phyloP scores from a whole-genome alignment of 176 grass and related monocot species.

The Ampelocalamus luodianensis region DNA sequence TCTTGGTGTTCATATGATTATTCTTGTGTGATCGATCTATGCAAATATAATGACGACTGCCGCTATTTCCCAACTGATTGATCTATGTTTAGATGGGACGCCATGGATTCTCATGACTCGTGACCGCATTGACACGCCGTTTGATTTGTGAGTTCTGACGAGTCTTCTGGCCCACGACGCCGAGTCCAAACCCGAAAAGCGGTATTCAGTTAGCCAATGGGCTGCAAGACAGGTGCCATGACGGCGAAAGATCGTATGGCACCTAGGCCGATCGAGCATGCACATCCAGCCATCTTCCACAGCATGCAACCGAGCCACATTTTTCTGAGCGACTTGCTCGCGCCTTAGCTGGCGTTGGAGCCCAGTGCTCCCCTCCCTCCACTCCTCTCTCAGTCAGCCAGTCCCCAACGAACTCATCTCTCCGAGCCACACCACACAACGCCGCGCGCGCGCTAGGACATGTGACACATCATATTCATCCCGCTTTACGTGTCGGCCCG shows the following conservation, averaged over 20 bases:
- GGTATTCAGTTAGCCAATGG: background rate
- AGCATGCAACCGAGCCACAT: no score
- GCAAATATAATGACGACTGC: fast-evolving
- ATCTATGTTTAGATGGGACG: background rate
- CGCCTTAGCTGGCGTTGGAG: constrained; percentile 20
- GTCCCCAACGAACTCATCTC: no score
- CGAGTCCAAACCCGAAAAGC: background rate
- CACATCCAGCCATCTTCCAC: background rate
- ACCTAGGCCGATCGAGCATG: background rate
- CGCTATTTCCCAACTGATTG: no score
- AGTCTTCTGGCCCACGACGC: background rate
- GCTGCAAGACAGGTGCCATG: background rate
- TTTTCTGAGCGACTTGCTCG: no score
- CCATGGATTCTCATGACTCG: background rate
- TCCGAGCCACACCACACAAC: background rate
- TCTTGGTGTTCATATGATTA: no score
- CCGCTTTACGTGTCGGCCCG: background rate
- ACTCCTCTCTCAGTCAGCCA: no score
- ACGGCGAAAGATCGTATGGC: background rate
- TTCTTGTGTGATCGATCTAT: no score
- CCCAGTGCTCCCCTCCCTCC: background rate
- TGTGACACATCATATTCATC: background rate
- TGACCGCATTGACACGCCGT: background rate
- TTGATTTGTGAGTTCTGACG: background rate
- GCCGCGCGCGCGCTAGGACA: background rate